Evolutionary conservation across 1,139 yeast species (phyloP), one percentile per base, ranked within the genome.

Genomic region (Diutina mesorugosa): DNA sequence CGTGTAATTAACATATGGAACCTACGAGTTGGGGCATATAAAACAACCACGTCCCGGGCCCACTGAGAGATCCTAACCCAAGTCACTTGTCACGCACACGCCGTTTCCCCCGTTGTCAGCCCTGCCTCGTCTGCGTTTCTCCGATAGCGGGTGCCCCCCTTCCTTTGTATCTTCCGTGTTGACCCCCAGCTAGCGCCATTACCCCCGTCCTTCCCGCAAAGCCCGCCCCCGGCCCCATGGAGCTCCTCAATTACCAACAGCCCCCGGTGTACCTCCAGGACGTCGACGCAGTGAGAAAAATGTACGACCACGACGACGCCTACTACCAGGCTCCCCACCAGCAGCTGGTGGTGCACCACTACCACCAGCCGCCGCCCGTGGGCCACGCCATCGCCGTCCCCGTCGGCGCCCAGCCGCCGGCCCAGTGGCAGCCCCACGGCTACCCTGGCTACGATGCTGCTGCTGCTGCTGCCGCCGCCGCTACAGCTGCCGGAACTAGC

Each of bases 161-260:
- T 21, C 26, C 26, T 21, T 21, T 21, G 26, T 21, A 21, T 21
- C 3, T 21, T 4, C 26, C 26, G 26, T 21, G 26, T 21, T 21
- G 26, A 21, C 26, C 26, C 26, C 26, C 26, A 21, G 26, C 26
- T 21, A 21, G 26, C 26, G 26, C 26, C 26, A 21, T 21, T 21
- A 21, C 26, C 26, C 26, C 26, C 26, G 26, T 21, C 26, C 26
- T 21, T 21, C 26, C 26, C 26, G 26, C 26, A 21, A 21, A 21
- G 26, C 26, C 26, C 26, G 26, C 26, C 26, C 2, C 26, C 26
- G 14, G 26, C 29, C 35, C 45, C 21, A 50, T 50, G 53, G 53
- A 50, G 45, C 53, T 50, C 32, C 53, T 50, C 35, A 50, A 50
- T 50, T 50, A 50, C 28, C 53, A 50, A 32, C 53, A 30, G 16